Base-by-base conservation (phyloP, 768 basidiomycete genomes). In the Russula brevipes region DNA sequence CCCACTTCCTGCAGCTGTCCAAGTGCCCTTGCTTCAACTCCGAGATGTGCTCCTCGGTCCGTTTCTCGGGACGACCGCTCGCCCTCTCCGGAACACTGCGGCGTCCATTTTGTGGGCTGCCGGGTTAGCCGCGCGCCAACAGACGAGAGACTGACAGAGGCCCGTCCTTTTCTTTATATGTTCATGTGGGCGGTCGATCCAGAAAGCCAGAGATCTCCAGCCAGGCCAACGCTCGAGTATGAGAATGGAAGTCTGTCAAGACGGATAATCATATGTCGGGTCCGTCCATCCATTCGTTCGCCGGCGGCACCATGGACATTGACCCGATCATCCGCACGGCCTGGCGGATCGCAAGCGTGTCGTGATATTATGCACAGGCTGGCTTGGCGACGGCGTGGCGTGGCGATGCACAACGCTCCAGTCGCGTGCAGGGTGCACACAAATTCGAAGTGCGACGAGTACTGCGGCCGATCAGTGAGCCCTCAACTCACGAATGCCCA, bases 171-270 rank as follows among this genome's bases (percentile, higher is more conserved):
- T 11, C 30, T 41, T 16, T n/a, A 12, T 30, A 45, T 30, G 38
- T 6, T 39, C 24, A 11, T 7, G 17, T 42, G 30, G 24, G 24
- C 24, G 24, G 24, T 36, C 35, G 38, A 61, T 61, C 39, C 39
- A 61, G 54, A 44, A 59, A 12, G 24, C 24, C 24, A 24, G 24
- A 24, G 24, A 24, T 24, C 24, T 24, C 24, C 24, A 24, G 24
- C 24, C 12, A 45, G 51, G 54, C 49, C 55, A 62, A 57, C 56
- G 61, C 56, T 62, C 61, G 17, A 19, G 11, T 19, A 9, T 33
- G 44, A 9, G 8, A 30, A n/a, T 16, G 17, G 17, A 47, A 47
- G n/a, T 19, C 16, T 19, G 45, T 45, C 45, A 19, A 19, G n/a
- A 45, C 45, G 2, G 58, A 17, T 10, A 42, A 59, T 33, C 17